Evolutionary conservation across 78 protist species (phyloP).

Genomic region (Cavenderia fasciculata): DNA sequence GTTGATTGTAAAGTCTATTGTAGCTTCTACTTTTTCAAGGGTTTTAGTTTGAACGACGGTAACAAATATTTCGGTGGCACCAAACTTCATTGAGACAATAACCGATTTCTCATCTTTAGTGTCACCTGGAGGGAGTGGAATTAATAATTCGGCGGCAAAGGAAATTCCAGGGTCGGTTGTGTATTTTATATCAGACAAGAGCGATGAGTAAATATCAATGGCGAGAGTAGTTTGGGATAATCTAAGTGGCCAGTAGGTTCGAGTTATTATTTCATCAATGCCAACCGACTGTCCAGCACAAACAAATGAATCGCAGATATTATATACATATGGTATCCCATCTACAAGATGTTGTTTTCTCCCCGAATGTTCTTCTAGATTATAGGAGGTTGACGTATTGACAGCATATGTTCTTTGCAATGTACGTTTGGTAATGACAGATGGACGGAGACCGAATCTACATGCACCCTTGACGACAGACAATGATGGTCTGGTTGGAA

Average conservation of each 20-base stretch:
- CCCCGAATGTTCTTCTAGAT: not conserved
- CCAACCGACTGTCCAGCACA: not conserved
- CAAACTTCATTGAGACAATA: not conserved
- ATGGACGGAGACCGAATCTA: constrained; percentile 11
- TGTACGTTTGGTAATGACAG: not conserved
- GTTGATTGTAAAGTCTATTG: too few species aligned
- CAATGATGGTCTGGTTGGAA: not conserved
- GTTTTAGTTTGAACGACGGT: not conserved
- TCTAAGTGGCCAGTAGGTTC: not conserved
- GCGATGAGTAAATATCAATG: not conserved
- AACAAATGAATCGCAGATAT: not conserved
- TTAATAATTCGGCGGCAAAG: not conserved
- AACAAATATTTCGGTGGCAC: not conserved
- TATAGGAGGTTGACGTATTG: too few species aligned
- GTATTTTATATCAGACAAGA: not conserved
- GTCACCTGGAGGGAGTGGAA: not conserved
- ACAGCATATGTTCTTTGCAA: not conserved
- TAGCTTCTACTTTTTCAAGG: too few species aligned
- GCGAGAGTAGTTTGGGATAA: not conserved
- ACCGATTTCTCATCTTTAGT: not conserved
- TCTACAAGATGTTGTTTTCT: not conserved
- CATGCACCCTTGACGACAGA: not conserved
- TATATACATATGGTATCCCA: not conserved
- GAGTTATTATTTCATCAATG: not conserved
- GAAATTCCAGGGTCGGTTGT: not conserved